phyloP scores from a whole-genome alignment of 192 early-diverging fungal genomes.

The Entophlyctis luteolus region DNA sequence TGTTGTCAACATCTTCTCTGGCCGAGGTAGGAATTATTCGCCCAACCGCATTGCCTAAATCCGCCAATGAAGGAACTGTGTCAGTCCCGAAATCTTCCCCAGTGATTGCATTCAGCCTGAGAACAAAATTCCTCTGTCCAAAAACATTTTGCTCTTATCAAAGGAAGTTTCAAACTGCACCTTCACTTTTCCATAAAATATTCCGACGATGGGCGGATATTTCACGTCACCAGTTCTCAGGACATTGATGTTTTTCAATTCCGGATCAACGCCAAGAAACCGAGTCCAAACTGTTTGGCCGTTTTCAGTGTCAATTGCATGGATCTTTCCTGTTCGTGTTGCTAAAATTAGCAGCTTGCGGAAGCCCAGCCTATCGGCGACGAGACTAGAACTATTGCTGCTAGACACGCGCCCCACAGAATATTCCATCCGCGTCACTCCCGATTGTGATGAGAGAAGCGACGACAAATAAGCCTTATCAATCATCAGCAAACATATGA shows the following conservation, averaged over 20 bases:
- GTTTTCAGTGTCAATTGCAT: conserved; percentile 75
- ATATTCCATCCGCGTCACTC: too few species aligned
- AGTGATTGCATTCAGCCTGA: conserved; percentile 61
- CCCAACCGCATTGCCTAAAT: background rate
- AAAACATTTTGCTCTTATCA: background rate
- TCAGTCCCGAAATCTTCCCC: conserved; percentile 49
- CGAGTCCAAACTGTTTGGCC: conserved; percentile 79
- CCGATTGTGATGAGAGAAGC: too few species aligned
- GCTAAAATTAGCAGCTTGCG: conserved; percentile 84
- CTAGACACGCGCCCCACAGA: too few species aligned
- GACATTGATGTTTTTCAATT: conserved; percentile 44
- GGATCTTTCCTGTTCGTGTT: conserved; percentile 71
- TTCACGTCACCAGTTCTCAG: conserved; percentile 62
- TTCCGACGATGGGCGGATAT: conserved; percentile 68
- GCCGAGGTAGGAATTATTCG: conserved; percentile 29
- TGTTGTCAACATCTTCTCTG: conserved; percentile 26
- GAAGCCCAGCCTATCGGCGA: conserved; percentile 56
- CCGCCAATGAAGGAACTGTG: background rate
- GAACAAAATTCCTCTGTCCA: background rate
- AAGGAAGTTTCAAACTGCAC: background rate
- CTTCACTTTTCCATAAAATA: conserved; percentile 31
- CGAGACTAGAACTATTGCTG: background rate
- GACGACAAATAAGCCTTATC: too few species aligned
- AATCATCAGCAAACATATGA: too few species aligned
- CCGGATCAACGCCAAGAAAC: conserved; percentile 39